These are phyloP conservation scores for Orbilia blumenaviensis DNA, from an alignment of 2,329 filamentous ascomycete genomes.

Conservation along the genomic window DNA sequence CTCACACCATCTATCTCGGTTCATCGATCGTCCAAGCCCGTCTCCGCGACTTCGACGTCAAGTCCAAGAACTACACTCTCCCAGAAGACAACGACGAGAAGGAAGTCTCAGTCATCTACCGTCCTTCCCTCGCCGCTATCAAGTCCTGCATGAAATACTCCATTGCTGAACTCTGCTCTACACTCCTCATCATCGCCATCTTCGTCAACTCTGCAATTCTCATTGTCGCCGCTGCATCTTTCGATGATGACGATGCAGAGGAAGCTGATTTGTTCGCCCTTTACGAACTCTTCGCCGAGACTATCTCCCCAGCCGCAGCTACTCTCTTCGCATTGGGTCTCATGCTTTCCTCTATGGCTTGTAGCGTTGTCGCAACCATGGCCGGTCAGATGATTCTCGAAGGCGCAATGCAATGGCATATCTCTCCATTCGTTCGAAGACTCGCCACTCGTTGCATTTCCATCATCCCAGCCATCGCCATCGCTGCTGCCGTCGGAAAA, in stretches of 20 bases:
- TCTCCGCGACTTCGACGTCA: conserved; percentile 64
- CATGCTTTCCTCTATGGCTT: conserved; percentile 52
- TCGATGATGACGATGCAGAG: conserved; percentile 54
- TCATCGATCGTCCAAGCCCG: conserved; percentile 68
- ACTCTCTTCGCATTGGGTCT: conserved; percentile 55
- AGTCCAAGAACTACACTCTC: conserved; percentile 55
- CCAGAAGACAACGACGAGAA: conserved; percentile 31
- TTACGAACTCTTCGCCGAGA: conserved; percentile 52
- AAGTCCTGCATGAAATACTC: conserved; percentile 61
- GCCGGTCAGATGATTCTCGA: conserved; percentile 57
- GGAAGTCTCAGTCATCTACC: conserved; percentile 58
- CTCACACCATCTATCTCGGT: conserved; percentile 69
- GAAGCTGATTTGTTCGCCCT: conserved; percentile 53
- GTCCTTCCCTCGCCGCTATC: conserved; percentile 61
- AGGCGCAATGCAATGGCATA: conserved; percentile 58
- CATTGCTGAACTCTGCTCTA: conserved; percentile 61
- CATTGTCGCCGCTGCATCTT: conserved; percentile 59
- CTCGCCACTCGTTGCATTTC: conserved; percentile 58
- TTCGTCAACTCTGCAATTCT: conserved; percentile 63
- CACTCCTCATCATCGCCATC: conserved; percentile 62
- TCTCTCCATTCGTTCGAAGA: conserved; percentile 58
- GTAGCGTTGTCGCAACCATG: conserved; percentile 54
- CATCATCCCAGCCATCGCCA: conserved; percentile 59
- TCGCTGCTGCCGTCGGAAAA: conserved; percentile 58
- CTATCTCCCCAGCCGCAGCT: conserved; percentile 53